Conservation (phyloP, 2,329 filamentous ascomycete species). For the Fusarium musae region DNA sequence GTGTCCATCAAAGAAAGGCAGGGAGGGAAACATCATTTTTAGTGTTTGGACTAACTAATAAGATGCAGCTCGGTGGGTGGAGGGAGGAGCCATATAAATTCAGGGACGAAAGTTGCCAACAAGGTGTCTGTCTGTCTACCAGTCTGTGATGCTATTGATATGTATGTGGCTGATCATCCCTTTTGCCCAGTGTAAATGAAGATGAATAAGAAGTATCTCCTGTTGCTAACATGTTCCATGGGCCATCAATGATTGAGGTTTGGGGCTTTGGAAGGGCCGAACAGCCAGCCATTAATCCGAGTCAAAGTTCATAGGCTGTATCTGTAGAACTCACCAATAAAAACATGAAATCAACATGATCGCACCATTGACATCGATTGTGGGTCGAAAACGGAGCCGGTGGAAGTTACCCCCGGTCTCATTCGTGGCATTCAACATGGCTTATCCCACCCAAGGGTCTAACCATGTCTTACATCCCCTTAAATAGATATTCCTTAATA, state of each 20-base stretch:
- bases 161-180: background rate
- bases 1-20: accelerated
- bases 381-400: conserved; percentile 29
- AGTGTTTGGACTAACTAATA: background rate
- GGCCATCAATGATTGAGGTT: background rate
- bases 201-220: background rate
- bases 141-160: background rate
- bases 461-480: conserved; percentile 37
- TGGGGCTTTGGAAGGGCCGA: background rate
- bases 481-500: conserved; percentile 29
- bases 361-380: conserved; percentile 6
- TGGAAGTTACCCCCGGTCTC: conserved; percentile 40
- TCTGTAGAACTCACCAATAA: background rate
- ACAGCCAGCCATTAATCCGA: background rate
- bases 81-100: background rate
- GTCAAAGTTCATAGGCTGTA: background rate
- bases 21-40: background rate
- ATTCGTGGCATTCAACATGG: conserved; percentile 22
- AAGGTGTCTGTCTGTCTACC: background rate
- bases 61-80: background rate
- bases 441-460: conserved; percentile 30
- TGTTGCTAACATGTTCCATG: background rate
- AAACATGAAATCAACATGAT: background rate
- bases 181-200: background rate
- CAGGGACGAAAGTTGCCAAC: background rate